These are phyloP conservation scores for Termitomyces sp. DNA, from an alignment of 768 basidiomycete species.

Conservation along the genomic window DNA sequence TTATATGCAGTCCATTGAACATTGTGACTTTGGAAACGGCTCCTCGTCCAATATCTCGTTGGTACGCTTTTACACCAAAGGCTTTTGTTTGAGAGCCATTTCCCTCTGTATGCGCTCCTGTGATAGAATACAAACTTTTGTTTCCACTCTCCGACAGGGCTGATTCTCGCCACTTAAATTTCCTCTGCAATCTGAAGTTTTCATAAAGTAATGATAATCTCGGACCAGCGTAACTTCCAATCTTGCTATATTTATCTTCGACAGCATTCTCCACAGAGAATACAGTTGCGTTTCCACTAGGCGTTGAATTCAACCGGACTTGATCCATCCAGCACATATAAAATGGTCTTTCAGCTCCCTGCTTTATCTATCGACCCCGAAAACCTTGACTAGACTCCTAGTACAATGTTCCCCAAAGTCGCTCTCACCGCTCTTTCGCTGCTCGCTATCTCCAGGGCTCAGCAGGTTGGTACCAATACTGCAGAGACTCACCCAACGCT, in stretches of 20 bases:
- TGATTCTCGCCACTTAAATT: background rate
- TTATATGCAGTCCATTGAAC: background rate
- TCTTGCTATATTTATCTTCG: background rate
- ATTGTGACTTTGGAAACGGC: background rate
- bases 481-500: slow-evolving; percentile 42
- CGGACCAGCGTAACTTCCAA: background rate
- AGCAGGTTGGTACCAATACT: slow-evolving; percentile 39
- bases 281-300: background rate
- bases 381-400: background rate
- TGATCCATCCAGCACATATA: background rate
- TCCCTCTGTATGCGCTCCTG: background rate
- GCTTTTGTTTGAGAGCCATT: background rate
- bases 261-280: background rate
- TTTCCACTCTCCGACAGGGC: background rate
- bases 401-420: background rate
- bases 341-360: background rate
- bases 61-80: no score
- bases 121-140: background rate
- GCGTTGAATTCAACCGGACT: background rate
- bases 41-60: background rate
- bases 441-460: slow-evolving; percentile 32
- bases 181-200: background rate
- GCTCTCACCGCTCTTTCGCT: slow-evolving; percentile 23
- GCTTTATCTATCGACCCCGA: background rate
- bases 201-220: background rate